Conservation (phyloP, 208 protist species). For the Trypanosomatidae sp. region DNA sequence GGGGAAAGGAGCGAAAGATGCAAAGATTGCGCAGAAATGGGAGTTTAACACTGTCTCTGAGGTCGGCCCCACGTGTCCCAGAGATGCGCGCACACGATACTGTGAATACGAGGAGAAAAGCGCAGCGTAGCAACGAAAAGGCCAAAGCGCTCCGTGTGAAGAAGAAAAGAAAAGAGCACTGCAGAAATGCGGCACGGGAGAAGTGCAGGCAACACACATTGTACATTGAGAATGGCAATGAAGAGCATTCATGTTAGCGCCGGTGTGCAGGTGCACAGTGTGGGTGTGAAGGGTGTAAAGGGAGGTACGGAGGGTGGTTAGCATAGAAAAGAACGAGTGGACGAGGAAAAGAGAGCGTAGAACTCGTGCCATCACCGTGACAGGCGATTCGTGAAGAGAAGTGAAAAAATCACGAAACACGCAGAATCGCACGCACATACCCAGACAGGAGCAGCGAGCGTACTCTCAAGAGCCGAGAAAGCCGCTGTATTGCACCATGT, state of each 20-base stretch:
- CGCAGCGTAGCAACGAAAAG: not conserved
- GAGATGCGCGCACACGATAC: not conserved
- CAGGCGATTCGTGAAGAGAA: not conserved
- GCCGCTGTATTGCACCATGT: not conserved
- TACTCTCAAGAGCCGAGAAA: not conserved
- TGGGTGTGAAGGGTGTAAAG: not conserved
- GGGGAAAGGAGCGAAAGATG: not conserved
- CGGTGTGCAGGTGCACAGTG: not conserved
- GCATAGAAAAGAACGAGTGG: not conserved
- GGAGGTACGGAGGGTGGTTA: not conserved
- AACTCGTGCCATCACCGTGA: not conserved
- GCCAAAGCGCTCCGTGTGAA: not conserved
- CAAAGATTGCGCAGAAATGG: not conserved
- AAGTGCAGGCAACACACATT: not conserved
- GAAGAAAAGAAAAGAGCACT: not conserved
- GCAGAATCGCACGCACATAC: not conserved
- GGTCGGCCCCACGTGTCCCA: not conserved
- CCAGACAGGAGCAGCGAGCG: not conserved
- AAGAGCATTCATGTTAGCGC: not conserved
- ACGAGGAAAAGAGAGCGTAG: not conserved
- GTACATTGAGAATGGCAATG: not conserved
- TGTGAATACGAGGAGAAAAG: not conserved
- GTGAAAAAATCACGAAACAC: too few relatives aligned
- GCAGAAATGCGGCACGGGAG: not conserved
- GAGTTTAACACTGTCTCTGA: not conserved